Conservation (phyloP, 106 monocot genomes). For the Apostasia shenzhenica region DNA sequence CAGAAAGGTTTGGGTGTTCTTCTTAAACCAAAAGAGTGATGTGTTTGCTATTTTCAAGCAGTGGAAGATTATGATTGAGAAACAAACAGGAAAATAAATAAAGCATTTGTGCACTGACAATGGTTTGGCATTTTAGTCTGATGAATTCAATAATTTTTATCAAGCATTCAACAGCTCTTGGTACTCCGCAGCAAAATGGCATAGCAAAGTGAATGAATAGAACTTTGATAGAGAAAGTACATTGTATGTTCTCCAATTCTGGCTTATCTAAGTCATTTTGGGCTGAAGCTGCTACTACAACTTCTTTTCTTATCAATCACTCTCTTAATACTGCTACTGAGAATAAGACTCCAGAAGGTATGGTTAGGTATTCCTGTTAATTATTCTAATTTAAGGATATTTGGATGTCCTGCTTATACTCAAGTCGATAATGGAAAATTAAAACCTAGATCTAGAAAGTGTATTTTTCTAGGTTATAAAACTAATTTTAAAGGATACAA, state of each 20-base stretch:
- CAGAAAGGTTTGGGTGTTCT: background rate
- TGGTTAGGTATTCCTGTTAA: background rate
- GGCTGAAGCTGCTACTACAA: background rate
- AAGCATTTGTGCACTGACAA: background rate
- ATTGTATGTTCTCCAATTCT: background rate
- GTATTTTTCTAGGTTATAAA: background rate
- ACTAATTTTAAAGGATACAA: background rate
- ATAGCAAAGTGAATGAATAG: background rate
- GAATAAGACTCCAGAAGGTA: constrained; percentile 1
- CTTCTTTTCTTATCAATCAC: background rate
- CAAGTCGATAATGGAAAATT: background rate
- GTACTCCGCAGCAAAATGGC: background rate
- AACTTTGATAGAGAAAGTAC: background rate
- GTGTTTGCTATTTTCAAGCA: background rate
- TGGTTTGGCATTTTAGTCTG: background rate
- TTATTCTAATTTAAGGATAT: background rate
- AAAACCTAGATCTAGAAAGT: background rate
- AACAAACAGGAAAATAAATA: constrained; percentile 1
- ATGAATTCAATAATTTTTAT: background rate
- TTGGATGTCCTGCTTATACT: background rate
- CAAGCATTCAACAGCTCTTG: background rate
- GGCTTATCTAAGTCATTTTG: background rate
- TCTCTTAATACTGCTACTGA: background rate
- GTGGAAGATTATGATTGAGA: background rate
- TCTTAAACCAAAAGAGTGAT: background rate